A percentile compares a stretch with the other conserved stretches of the same genome.
Conservation (phyloP, 805 yeast species). For the Suhomyces prunicola region DNA sequence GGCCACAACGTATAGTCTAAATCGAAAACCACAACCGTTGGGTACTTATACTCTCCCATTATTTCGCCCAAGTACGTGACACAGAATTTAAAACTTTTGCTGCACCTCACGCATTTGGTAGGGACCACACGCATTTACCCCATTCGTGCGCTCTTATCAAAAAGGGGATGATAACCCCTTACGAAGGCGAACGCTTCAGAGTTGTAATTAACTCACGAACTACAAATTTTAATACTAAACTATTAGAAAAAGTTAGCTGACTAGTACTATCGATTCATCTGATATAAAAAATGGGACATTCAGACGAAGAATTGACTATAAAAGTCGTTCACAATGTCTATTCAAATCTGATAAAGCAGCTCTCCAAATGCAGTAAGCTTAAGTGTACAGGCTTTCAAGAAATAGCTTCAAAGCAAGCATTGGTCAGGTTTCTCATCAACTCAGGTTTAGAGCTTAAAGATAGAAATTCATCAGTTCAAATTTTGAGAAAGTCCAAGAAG, state of each 20-base stretch:
- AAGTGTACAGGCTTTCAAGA: background rate
- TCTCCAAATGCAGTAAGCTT: conserved; percentile 2
- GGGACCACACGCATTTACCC: background rate
- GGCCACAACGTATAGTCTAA: conserved; percentile 80
- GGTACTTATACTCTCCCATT: conserved; percentile 16
- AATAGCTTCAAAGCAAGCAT: background rate
- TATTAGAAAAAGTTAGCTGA: background rate
- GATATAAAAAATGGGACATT: background rate
- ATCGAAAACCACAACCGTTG: conserved; percentile 63
- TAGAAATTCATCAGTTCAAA: background rate
- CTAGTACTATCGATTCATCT: background rate
- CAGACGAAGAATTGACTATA: conserved; percentile 1
- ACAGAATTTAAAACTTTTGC: background rate
- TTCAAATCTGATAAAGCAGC: background rate
- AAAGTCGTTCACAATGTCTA: conserved; percentile 3
- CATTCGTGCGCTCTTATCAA: conserved; percentile 1
- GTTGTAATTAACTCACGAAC: background rate
- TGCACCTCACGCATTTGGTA: background rate
- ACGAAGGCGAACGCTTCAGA: conserved; percentile 4
- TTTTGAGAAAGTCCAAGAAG: conserved; percentile 46
- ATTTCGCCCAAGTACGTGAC: background rate
- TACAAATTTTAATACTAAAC: background rate
- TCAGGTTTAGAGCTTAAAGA: background rate
- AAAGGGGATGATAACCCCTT: conserved; percentile 3
- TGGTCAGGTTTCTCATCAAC: background rate